Base-by-base conservation (phyloP, 441 rosid species). In the Rhodomyrtus psidioides region DNA sequence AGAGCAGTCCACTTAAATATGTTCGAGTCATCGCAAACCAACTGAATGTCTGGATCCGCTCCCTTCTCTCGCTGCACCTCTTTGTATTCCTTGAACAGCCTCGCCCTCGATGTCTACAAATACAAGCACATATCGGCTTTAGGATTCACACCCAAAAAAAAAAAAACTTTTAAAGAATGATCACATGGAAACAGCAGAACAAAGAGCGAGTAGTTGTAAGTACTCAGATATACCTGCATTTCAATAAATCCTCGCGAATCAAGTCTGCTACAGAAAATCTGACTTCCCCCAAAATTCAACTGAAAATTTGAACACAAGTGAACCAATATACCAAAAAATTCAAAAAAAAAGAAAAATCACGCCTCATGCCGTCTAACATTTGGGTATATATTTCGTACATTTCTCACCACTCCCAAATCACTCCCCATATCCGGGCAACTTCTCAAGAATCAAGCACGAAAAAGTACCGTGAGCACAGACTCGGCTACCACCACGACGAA, bases 1-100 rank as follows among this genome's bases (percentile, higher is more conserved):
- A 96, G 95, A 27, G 99, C 98, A 85, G 97, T 95, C 99, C 99
- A 98, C 91, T 96, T 96, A 89, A 98, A 98, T 83, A 98, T 95
- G 92, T 98, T 98, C 56, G 98, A 89, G 89, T 96, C 99, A 89
- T 98, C 99, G 75, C 99, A 96, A 59, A 92, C 96, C 84, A 97
- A 87, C 81, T 94, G 97, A 88, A 97, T 96, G 90, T 97, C 99
- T 1, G 99, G 98, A 91, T 97, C 99, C 75, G 95, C 98, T 15
- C 86, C 90, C 90, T 96, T 97, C 91, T 97, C 99, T 84, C 99
- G 89, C 89, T 97, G 98, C 83, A 97, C 98, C 90, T 95, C 99
- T 90, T 97, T 97, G 94, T 94, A 96, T 86, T 97, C 99, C 94
- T 97, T 97, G 88, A 97, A 96, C 34, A 97, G 88, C 93, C 99